Conservation (phyloP, 495 filamentous ascomycete species). For the Margaritispora aquatica region DNA sequence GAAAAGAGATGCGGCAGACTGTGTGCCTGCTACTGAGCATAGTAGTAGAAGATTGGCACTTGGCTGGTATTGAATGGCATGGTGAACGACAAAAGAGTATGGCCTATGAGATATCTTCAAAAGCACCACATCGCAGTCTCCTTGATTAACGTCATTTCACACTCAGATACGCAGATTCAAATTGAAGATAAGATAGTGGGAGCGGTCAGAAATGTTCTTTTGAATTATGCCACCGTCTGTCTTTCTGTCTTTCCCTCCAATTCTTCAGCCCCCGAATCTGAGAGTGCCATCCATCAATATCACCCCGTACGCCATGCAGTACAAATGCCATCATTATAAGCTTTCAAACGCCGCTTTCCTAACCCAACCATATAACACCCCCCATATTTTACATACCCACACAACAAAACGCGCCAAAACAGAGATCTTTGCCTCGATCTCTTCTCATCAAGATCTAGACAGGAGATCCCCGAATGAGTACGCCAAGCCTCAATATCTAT, state of each 20-base stretch:
- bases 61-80: no score
- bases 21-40: no score
- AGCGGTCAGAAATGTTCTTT: no score
- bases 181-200: no score
- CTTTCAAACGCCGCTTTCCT: slow-evolving; percentile 9
- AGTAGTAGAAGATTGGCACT: no score
- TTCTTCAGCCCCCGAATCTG: not conserved
- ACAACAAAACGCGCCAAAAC: not conserved
- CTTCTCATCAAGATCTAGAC: not conserved
- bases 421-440: not conserved
- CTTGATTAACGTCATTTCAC: no score
- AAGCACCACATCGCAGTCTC: no score
- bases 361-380: slow-evolving; percentile 20
- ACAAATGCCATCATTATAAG: slow-evolving; percentile 12
- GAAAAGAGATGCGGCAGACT: no score
- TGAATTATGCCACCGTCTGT: no score
- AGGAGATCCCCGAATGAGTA: not conserved
- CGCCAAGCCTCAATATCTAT: slow-evolving; percentile 10
- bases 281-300: slow-evolving; percentile 1
- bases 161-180: no score
- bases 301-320: slow-evolving; percentile 1
- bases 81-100: no score
- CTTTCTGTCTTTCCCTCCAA: slow-evolving; percentile 15
- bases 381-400: slow-evolving; percentile 23
- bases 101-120: no score